These are phyloP conservation scores for Arxiozyma telluris DNA, from an alignment of 1,139 yeast species.

Conservation along the genomic window DNA sequence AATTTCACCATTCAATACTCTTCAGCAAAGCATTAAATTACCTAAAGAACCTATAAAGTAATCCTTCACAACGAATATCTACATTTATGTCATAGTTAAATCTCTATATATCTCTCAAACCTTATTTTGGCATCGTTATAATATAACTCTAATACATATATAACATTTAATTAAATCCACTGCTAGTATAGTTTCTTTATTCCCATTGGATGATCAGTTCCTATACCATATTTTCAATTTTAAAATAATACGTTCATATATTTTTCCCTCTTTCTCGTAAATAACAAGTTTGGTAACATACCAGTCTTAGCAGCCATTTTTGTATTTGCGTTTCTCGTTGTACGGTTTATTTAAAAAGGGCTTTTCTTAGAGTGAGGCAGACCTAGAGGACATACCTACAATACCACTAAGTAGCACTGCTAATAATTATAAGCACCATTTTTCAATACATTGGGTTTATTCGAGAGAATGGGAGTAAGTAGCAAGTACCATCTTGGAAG, in stretches of 20 bases:
- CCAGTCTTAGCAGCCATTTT: conserved; percentile 30
- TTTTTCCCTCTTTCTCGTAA: not conserved
- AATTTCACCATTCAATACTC: too few relatives aligned
- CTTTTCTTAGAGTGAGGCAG: not conserved
- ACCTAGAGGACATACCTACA: not conserved
- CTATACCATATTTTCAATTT: not conserved
- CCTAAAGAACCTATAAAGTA: too few relatives aligned
- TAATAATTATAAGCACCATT: not conserved
- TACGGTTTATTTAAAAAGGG: not conserved
- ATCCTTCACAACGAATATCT: too few relatives aligned
- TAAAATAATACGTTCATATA: not conserved
- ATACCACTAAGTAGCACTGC: not conserved
- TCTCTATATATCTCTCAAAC: too few relatives aligned
- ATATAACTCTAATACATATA: too few relatives aligned
- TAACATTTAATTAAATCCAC: too few relatives aligned
- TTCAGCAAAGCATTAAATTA: too few relatives aligned
- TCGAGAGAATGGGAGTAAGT: not conserved
- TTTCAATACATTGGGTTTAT: not conserved
- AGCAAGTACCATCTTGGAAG: not conserved
- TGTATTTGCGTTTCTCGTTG: conserved; percentile 9
- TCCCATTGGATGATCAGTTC: not conserved
- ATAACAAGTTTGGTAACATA: conserved; percentile 10
- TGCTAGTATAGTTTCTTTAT: too few relatives aligned
- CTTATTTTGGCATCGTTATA: too few relatives aligned
- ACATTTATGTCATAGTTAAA: too few relatives aligned